These are phyloP conservation scores for Dissophora globulifera DNA, from an alignment of 192 early-diverging fungal species.

Conservation along the genomic window DNA sequence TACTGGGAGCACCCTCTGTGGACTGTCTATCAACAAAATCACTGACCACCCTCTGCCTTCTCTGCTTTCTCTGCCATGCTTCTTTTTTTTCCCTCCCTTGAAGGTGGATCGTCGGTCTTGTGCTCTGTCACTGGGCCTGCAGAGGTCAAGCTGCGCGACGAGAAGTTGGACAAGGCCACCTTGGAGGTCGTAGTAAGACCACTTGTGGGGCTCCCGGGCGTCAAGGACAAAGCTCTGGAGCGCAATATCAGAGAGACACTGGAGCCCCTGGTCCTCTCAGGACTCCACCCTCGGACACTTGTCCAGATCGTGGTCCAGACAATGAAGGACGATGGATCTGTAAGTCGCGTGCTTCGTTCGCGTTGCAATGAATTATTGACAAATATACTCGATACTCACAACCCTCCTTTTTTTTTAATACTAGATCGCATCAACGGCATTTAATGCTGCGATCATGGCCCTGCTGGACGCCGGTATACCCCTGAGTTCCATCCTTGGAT, in stretches of 20 bases:
- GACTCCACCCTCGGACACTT: constrained; percentile 86
- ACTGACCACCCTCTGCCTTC: too few relatives aligned
- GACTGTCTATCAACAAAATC: too few relatives aligned
- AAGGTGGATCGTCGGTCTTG: constrained; percentile 79
- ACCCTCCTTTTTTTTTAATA: neutral
- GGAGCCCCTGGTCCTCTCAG: constrained; percentile 78
- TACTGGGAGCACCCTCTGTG: too few relatives aligned
- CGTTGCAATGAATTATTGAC: neutral
- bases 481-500: constrained; percentile 72
- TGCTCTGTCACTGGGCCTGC: constrained; percentile 88
- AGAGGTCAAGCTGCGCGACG: constrained; percentile 87
- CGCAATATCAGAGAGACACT: constrained; percentile 74
- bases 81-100: neutral
- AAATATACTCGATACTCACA: neutral
- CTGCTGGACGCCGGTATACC: constrained; percentile 93
- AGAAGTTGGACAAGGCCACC: constrained; percentile 87
- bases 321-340: constrained; percentile 85
- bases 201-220: constrained; percentile 67
- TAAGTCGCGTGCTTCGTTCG: constrained; percentile 51
- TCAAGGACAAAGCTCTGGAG: constrained; percentile 81
- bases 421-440: constrained; percentile 76
- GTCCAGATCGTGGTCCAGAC: constrained; percentile 91
- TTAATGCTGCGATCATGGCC: constrained; percentile 87
- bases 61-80: neutral
- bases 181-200: constrained; percentile 85